Evolutionary conservation across 805 yeast genomes (phyloP).

Genomic region (Lipomyces kockii): DNA sequence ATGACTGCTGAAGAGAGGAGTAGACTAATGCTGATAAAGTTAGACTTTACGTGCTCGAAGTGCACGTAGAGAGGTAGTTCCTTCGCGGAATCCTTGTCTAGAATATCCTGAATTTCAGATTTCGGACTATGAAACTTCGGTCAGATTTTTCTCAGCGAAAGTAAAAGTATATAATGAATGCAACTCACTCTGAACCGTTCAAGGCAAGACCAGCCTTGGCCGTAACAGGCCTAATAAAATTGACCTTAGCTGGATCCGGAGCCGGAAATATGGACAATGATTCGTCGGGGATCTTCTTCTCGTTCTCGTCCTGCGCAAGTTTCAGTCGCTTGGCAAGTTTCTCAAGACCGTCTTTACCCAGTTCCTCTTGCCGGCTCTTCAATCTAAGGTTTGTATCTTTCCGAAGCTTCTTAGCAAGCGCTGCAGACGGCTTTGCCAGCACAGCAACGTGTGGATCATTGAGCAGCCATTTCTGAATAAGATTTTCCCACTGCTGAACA

Average conservation of each 20-base stretch:
- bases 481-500: slow-evolving; percentile 65
- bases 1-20: slow-evolving; percentile 60
- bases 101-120: slow-evolving; percentile 35
- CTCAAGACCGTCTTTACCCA: slow-evolving; percentile 65
- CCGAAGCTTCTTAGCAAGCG: slow-evolving; percentile 59
- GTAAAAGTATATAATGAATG: neutral
- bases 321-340: slow-evolving; percentile 58
- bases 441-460: slow-evolving; percentile 68
- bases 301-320: slow-evolving; percentile 68
- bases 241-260: slow-evolving; percentile 76
- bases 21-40: slow-evolving; percentile 72
- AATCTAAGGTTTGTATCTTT: slow-evolving; percentile 55
- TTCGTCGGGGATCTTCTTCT: slow-evolving; percentile 73
- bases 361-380: slow-evolving; percentile 54
- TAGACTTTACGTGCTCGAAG: slow-evolving; percentile 77
- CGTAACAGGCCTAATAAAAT: slow-evolving; percentile 70
- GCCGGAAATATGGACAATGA: slow-evolving; percentile 64
- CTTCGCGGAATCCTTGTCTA: slow-evolving; percentile 28
- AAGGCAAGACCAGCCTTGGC: slow-evolving; percentile 60
- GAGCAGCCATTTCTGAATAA: slow-evolving; percentile 59
- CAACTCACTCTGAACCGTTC: neutral
- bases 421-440: slow-evolving; percentile 71
- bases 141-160: neutral
- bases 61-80: slow-evolving; percentile 72
- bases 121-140: slow-evolving; percentile 24